Evolutionary conservation across 2,329 filamentous ascomycete genomes (phyloP).

Genomic region (Teratosphaeria epicoccoides): DNA sequence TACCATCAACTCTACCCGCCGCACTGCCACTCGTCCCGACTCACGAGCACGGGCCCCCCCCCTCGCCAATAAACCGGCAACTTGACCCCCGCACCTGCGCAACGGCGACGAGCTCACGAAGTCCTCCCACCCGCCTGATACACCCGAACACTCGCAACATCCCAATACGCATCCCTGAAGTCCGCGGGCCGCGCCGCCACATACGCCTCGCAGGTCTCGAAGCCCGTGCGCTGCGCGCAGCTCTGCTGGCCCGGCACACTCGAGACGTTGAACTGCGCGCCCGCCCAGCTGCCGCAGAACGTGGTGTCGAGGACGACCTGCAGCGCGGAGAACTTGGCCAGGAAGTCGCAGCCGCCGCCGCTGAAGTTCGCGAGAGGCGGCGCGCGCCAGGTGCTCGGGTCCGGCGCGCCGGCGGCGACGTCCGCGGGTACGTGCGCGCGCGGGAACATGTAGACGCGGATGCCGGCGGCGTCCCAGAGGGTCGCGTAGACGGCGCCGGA

Average conservation of each 20-base stretch:
- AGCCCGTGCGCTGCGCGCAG: slow-evolving; percentile 38
- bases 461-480: slow-evolving; percentile 57
- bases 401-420: slow-evolving; percentile 47
- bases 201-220: slow-evolving; percentile 57
- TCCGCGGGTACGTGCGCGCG: slow-evolving; percentile 56
- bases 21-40: neutral
- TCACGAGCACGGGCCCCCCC: neutral
- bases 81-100: too few relatives aligned
- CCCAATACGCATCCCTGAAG: slow-evolving; percentile 67
- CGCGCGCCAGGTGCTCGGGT: slow-evolving; percentile 56
- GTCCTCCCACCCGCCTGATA: slow-evolving; percentile 37
- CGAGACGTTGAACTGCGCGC: slow-evolving; percentile 48
- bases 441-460: slow-evolving; percentile 75
- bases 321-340: slow-evolving; percentile 58
- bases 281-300: slow-evolving; percentile 84
- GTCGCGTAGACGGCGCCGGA: slow-evolving; percentile 38
- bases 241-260: slow-evolving; percentile 42
- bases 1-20: neutral
- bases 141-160: slow-evolving; percentile 60
- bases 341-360: slow-evolving; percentile 57
- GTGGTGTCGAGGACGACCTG: slow-evolving; percentile 72
- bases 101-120: too few relatives aligned
- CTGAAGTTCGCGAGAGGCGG: slow-evolving; percentile 57
- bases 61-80: neutral
- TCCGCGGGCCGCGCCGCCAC: slow-evolving; percentile 59